These are phyloP conservation scores for Arthroderma sp. DNA, from an alignment of 2,329 filamentous ascomycete genomes.

Conservation along the genomic window DNA sequence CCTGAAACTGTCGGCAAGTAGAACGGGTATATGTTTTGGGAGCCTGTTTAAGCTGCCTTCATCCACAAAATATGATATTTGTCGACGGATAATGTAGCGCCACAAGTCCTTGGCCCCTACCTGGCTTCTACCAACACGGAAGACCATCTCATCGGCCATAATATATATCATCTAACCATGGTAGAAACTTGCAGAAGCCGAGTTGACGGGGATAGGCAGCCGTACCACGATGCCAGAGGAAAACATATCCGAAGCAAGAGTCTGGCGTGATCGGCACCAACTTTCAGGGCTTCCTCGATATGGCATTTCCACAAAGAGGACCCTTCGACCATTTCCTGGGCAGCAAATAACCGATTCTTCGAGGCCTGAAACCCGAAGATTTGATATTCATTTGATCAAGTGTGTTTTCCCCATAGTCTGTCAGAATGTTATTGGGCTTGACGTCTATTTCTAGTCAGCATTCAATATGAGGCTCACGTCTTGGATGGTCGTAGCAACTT, in stretches of 20 bases:
- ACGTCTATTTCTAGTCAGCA: constrained; percentile 21
- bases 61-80: constrained; percentile 39
- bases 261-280: constrained; percentile 22
- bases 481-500: constrained; percentile 10
- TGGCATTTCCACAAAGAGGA: constrained; percentile 22
- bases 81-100: constrained; percentile 21
- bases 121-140: constrained; percentile 18
- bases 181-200: background rate
- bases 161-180: constrained; percentile 21
- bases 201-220: background rate
- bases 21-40: constrained; percentile 34
- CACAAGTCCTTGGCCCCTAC: constrained; percentile 18
- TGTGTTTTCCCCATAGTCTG: constrained; percentile 22
- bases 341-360: constrained; percentile 22
- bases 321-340: constrained; percentile 19
- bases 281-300: constrained; percentile 29
- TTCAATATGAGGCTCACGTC: constrained; percentile 7
- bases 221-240: constrained; percentile 26
- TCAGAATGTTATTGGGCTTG: constrained; percentile 28
- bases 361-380: constrained; percentile 23
- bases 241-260: constrained; percentile 26
- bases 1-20: constrained; percentile 30
- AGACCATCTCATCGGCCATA: constrained; percentile 22
- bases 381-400: constrained; percentile 15
- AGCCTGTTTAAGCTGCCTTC: constrained; percentile 30